Percentiles rank a stretch among this genome's conserved stretches.
Conservation (phyloP, 306 rosid genomes). For the Cotoneaster glaucophyllus region DNA sequence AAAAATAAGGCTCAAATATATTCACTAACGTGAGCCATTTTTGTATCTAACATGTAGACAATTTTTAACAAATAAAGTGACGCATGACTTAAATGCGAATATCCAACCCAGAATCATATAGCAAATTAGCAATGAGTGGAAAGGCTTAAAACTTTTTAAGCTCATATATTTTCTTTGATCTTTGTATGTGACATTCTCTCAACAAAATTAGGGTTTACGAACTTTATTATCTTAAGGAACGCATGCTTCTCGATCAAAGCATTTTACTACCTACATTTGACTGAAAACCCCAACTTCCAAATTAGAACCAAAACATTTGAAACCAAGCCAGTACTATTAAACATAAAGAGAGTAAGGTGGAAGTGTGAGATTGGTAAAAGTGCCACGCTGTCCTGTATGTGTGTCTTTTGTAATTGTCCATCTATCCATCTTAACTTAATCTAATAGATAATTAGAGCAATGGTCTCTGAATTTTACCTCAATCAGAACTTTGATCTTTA, state of each 20-base stretch:
- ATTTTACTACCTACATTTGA: not conserved
- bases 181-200: not conserved
- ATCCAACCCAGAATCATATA: not conserved
- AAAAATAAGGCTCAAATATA: too few species aligned
- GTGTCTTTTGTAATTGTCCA: conserved; percentile 21
- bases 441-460: too few species aligned
- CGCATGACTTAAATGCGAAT: not conserved
- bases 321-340: not conserved
- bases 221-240: not conserved
- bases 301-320: not conserved
- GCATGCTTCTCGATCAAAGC: not conserved
- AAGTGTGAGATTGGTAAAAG: conserved; percentile 13
- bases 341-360: not conserved
- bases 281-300: not conserved
- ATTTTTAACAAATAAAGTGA: not conserved
- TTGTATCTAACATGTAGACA: too few species aligned
- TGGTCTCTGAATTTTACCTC: too few species aligned
- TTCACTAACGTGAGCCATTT: too few species aligned
- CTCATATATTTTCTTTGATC: not conserved
- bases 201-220: not conserved
- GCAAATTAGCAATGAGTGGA: not conserved
- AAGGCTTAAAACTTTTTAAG: too few species aligned
- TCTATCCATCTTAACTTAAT: not conserved
- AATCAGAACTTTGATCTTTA: not conserved
- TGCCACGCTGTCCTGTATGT: conserved; percentile 14